Percentiles rank a stretch among this genome's conserved stretches.
phyloP scores from a whole-genome alignment of 768 basidiomycete species.

The Suillus plorans region DNA sequence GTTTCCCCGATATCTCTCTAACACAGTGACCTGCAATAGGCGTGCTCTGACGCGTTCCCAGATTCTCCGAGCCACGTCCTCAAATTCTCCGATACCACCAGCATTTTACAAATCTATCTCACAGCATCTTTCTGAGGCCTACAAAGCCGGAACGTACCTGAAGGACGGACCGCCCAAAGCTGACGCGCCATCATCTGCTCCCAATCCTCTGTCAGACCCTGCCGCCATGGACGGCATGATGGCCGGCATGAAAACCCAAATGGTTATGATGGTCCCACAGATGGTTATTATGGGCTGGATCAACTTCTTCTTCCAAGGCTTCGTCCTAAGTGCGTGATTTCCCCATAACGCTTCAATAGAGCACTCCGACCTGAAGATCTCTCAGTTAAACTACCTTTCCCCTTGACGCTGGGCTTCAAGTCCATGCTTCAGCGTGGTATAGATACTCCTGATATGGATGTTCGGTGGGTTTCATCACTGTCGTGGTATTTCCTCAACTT shows the following conservation, averaged over 20 bases:
- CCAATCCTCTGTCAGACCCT: slow-evolving; percentile 88
- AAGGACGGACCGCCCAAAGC: slow-evolving; percentile 78
- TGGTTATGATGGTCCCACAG: slow-evolving; percentile 98
- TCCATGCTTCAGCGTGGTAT: slow-evolving; percentile 97
- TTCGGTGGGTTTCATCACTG: slow-evolving; percentile 97
- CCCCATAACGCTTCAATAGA: slow-evolving; percentile 4
- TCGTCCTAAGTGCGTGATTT: slow-evolving; percentile 83
- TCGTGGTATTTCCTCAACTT: slow-evolving; percentile 99
- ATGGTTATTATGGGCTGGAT: slow-evolving; percentile 99
- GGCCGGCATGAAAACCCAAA: slow-evolving; percentile 98
- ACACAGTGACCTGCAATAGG: slow-evolving; percentile 34
- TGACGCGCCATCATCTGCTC: slow-evolving; percentile 56
- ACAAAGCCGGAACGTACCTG: slow-evolving; percentile 75
- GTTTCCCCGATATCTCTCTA: background rate
- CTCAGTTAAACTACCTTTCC: slow-evolving; percentile 94
- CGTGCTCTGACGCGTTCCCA: slow-evolving; percentile 80
- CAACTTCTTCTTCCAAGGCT: slow-evolving; percentile 99
- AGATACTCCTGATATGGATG: slow-evolving; percentile 95
- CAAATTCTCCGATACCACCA: slow-evolving; percentile 79
- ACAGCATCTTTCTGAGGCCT: slow-evolving; percentile 68
- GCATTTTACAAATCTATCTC: slow-evolving; percentile 74
- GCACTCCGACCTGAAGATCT: slow-evolving; percentile 7
- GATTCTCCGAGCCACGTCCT: slow-evolving; percentile 77
- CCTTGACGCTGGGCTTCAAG: slow-evolving; percentile 95
- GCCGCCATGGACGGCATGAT: slow-evolving; percentile 97